Evolutionary conservation across 176 grass and related monocot genomes (phyloP).

Genomic region (Dactylis glomerata): DNA sequence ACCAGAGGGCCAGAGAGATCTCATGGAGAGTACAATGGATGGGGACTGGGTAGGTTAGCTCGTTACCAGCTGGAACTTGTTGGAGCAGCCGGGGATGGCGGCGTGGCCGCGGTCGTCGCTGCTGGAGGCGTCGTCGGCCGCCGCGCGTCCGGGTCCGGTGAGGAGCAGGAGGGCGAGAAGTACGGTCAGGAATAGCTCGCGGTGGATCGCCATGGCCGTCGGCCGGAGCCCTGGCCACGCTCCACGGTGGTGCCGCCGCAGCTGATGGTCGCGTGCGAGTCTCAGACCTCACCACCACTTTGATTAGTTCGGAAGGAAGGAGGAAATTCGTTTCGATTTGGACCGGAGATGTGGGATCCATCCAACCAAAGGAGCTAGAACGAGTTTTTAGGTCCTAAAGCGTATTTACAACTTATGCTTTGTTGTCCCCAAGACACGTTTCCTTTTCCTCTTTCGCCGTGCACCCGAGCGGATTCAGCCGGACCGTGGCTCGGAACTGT

Average conservation of each 20-base stretch:
- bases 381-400: too few species aligned
- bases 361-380: not conserved
- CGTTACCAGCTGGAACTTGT: constrained; percentile 93
- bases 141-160: constrained; percentile 13
- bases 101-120: constrained; percentile 61
- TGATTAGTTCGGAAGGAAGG: not conserved
- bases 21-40: not conserved
- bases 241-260: not conserved
- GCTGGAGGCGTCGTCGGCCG: constrained; percentile 67
- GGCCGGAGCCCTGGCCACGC: not conserved
- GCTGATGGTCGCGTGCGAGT: not conserved
- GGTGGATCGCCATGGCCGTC: constrained; percentile 18
- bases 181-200: not conserved
- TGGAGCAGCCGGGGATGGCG: constrained; percentile 66
- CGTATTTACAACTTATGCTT: not conserved
- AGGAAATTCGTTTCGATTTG: not conserved
- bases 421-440: not conserved
- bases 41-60: not conserved
- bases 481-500: too few species aligned
- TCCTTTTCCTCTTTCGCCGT: too few species aligned
- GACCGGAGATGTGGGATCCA: not conserved
- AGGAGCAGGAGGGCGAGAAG: constrained; percentile 24
- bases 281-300: not conserved
- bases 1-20: not conserved
- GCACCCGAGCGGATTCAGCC: too few species aligned